Evolutionary conservation across 139 green algal species (phyloP).

Genomic region (Coelastrella sp.): DNA sequence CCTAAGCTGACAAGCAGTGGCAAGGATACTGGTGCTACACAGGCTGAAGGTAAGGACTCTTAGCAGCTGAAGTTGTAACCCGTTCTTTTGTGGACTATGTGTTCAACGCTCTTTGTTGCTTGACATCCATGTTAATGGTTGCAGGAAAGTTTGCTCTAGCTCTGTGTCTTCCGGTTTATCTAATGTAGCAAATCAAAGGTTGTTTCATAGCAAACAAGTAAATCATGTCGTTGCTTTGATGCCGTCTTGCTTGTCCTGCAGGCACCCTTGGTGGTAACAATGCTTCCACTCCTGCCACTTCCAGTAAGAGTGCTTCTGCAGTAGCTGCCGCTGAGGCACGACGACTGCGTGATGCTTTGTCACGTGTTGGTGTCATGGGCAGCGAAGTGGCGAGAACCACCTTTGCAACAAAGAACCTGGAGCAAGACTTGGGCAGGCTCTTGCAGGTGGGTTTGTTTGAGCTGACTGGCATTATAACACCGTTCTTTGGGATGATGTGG

Average conservation of each 20-base stretch:
- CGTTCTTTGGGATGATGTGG: too few relatives aligned
- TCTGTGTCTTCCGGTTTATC: too few relatives aligned
- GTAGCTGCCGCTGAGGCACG: conserved; percentile 28
- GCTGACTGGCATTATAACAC: too few relatives aligned
- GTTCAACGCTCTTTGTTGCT: too few relatives aligned
- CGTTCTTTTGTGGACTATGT: too few relatives aligned
- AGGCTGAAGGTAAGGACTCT: conserved; percentile 42
- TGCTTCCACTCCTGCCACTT: not conserved
- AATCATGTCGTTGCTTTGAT: not conserved
- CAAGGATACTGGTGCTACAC: not conserved
- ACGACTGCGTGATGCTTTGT: conserved; percentile 30
- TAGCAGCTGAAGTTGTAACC: too few relatives aligned
- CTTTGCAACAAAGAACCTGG: conserved; percentile 83
- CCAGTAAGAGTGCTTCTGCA: not conserved
- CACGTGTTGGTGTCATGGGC: conserved; percentile 76
- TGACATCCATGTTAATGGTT: too few relatives aligned
- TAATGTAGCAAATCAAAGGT: too few relatives aligned
- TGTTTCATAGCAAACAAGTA: not conserved
- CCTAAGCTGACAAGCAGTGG: conserved; percentile 22
- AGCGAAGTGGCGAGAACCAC: conserved; percentile 59
- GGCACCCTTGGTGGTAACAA: not conserved
- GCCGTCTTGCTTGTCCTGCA: not conserved
- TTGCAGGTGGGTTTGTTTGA: conserved; percentile 65
- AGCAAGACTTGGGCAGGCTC: conserved; percentile 77
- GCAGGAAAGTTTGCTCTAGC: too few relatives aligned